Evolutionary conservation across 176 grass and related monocot genomes (phyloP), one percentile per base, ranked within the genome.

Genomic region (Rhynchospora pubera): DNA sequence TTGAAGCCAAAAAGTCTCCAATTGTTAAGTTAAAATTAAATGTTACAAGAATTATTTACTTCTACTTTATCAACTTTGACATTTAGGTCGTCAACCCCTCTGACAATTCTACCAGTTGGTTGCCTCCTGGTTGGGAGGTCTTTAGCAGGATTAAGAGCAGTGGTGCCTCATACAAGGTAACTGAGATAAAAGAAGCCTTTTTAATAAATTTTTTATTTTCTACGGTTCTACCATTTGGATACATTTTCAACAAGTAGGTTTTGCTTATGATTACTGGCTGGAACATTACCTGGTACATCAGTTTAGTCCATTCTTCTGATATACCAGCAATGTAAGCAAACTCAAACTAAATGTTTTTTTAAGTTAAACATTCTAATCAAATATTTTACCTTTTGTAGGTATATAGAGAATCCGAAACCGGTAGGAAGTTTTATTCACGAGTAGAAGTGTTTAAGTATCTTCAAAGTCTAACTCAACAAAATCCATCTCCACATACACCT

Each of bases 361-460:
- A 51, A 51, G 71, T 76, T 53, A 28, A 30, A 76, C 22, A 53
- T 75, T 75, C 72, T 76, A 26, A 76, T 76, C 48, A 56, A 76
- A 48, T 76, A 52, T 47, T 21, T 76, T 55, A 52, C 71, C n/a
- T 1, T 77, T 56, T 34, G 42, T 56, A 77, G 72, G 72, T 77
- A 32, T 77, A 77, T 30, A 55, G 6, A 56, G 72, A 56, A 12
- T 6, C 50, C 56, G 22, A 7, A 32, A 77, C 72, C 55, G 72
- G 50, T 56, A 28, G 5, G 24, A 32, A 55, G 72, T 34, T 77
- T 53, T 77, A 77, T 34, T 77, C 72, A 13, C 48, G 22, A 32
- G 30, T 5, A 56, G 48, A 55, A 56, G 47, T 77, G 47, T 47
- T 56, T 56, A 24, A 77, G 5, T 77, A 77, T 77, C 50, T 77